Percentiles rank a stretch among this genome's conserved stretches.
phyloP scores from a whole-genome alignment of 2,329 filamentous ascomycete species.

The Exophiala sideris region DNA sequence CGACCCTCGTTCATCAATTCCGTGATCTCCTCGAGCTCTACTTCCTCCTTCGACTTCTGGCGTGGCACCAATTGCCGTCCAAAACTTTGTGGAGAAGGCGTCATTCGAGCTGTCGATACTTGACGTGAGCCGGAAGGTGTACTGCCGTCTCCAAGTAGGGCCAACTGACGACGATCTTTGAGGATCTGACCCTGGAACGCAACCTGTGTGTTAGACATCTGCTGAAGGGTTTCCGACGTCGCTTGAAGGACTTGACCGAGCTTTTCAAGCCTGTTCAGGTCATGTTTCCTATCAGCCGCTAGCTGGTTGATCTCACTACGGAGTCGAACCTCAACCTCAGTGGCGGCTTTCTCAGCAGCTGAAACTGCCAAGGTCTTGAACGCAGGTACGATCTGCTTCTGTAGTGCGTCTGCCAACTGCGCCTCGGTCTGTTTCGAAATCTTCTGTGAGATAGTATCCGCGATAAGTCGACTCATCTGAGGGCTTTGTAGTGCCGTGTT shows the following conservation, averaged over 20 bases:
- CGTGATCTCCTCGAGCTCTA: constrained; percentile 42
- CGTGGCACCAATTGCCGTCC: constrained; percentile 15
- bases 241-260: constrained; percentile 53
- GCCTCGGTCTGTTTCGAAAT: constrained; percentile 67
- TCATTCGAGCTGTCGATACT: constrained; percentile 21
- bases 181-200: constrained; percentile 42
- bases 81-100: constrained; percentile 26
- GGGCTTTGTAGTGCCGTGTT: constrained; percentile 67
- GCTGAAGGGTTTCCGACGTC: constrained; percentile 52
- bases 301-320: constrained; percentile 50
- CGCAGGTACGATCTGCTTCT: constrained; percentile 62
- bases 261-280: constrained; percentile 59
- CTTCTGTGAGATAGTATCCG: constrained; percentile 66
- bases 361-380: constrained; percentile 64
- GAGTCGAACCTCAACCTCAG: constrained; percentile 64
- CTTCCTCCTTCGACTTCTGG: constrained; percentile 33
- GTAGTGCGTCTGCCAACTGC: constrained; percentile 61
- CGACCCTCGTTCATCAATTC: constrained; percentile 38
- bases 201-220: constrained; percentile 42
- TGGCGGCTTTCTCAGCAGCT: constrained; percentile 64
- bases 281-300: constrained; percentile 51
- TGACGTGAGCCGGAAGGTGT: constrained; percentile 30
- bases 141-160: constrained; percentile 25
- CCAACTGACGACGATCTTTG: constrained; percentile 27
- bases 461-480: constrained; percentile 68